A percentile compares a stretch with the other conserved stretches of the same genome.
phyloP scores from a whole-genome alignment of 495 filamentous ascomycete genomes.

The Penicillium cataractarum region DNA sequence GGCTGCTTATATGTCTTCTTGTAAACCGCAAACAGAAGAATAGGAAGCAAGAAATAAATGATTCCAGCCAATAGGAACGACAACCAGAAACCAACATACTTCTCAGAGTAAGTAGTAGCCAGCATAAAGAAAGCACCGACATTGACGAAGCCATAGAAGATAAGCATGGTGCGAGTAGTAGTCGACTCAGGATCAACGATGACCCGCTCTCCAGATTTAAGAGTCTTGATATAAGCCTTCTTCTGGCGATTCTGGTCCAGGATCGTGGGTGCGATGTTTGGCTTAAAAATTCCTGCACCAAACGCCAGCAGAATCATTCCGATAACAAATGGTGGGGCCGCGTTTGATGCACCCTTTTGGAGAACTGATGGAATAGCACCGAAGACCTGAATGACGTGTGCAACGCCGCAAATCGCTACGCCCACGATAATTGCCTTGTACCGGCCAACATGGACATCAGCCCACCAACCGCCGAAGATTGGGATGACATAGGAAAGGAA shows the following conservation, averaged over 20 bases:
- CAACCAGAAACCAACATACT: conserved; percentile 46
- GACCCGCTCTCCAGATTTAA: conserved; percentile 45
- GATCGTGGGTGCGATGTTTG: conserved; percentile 41
- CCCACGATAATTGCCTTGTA: conserved; percentile 60
- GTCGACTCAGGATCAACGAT: conserved; percentile 45
- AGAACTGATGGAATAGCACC: conserved; percentile 64
- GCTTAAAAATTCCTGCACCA: conserved; percentile 46
- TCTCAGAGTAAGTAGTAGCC: conserved; percentile 44
- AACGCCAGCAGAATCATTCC: conserved; percentile 47
- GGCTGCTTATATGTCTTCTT: conserved; percentile 51
- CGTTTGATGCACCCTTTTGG: conserved; percentile 47
- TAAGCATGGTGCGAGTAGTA: conserved; percentile 36
- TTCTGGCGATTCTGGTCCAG: conserved; percentile 39
- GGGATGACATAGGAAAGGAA: conserved; percentile 64
- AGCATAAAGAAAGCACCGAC: conserved; percentile 43
- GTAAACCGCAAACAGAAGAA: conserved; percentile 53
- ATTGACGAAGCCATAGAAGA: conserved; percentile 45
- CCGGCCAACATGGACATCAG: conserved; percentile 60
- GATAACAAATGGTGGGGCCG: conserved; percentile 61
- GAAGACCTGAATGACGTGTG: conserved; percentile 65
- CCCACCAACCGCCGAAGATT: conserved; percentile 61
- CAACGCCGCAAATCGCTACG: conserved; percentile 63
- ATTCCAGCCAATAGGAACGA: conserved; percentile 40
- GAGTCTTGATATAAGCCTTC: conserved; percentile 34
- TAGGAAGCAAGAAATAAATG: conserved; percentile 57